Percentiles rank a stretch among this genome's conserved stretches.
Conservation (phyloP, 2,329 filamentous ascomycete genomes). For the Trichoderma breve region DNA sequence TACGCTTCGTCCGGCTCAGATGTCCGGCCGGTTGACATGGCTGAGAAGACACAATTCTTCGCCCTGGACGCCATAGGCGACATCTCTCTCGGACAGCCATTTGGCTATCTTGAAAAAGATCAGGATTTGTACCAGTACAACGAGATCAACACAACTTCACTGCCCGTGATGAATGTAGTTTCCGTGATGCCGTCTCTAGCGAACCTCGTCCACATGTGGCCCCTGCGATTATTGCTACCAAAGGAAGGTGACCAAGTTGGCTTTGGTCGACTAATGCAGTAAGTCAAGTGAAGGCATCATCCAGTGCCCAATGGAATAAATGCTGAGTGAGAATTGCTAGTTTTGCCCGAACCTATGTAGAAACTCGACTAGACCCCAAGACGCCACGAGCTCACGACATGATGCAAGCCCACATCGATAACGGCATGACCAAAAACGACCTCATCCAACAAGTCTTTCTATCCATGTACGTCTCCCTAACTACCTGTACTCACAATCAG, state of each 20-base stretch:
- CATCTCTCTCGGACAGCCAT: conserved; percentile 50
- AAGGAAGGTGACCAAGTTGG: conserved; percentile 38
- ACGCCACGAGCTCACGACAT: conserved; percentile 23
- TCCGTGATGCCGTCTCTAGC: conserved; percentile 39
- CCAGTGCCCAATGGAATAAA: background rate
- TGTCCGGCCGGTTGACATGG: conserved; percentile 46
- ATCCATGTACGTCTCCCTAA: conserved; percentile 10
- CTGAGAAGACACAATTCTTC: conserved; percentile 50
- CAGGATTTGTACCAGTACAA: conserved; percentile 48
- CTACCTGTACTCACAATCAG: too few relatives aligned
- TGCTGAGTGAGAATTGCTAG: background rate
- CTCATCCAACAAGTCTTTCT: conserved; percentile 21
- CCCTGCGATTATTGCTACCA: conserved; percentile 36
- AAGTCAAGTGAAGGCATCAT: conserved; percentile 14
- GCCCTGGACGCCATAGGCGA: conserved; percentile 54
- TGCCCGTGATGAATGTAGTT: conserved; percentile 39
- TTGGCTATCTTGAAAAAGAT: conserved; percentile 51
- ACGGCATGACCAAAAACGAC: conserved; percentile 28
- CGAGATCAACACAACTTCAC: conserved; percentile 41
- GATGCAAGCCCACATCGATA: conserved; percentile 23
- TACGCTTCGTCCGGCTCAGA: conserved; percentile 42
- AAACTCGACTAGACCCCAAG: conserved; percentile 24
- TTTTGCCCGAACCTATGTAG: conserved; percentile 27
- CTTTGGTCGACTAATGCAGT: conserved; percentile 41
- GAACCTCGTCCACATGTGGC: conserved; percentile 38